Base-by-base conservation (phyloP, 345 rosid genomes). In the Litchi chinensis region DNA sequence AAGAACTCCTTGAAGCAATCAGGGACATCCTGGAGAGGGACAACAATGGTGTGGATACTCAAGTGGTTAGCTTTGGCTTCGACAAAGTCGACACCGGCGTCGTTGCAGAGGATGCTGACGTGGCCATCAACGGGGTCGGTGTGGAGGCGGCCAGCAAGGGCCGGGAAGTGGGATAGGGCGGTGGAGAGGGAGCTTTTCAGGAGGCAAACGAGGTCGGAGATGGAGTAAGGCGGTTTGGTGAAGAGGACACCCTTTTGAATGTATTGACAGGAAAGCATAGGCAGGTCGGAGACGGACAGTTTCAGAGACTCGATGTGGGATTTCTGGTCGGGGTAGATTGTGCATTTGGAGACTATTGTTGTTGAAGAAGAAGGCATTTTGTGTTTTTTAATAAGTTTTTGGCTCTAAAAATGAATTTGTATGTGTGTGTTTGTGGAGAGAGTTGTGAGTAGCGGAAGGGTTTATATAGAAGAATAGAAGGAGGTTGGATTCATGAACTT, bases 191-290 rank as follows among this genome's bases (percentile, higher is more conserved):
- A 89, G 24, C 78, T 85, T 32, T 89, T 89, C 71, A 93, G 92
- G 57, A 76, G 83, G 22, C 79, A 26, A 70, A 86, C 7, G 46
- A 96, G 85, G 21, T 86, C 85, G 37, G 85, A 74, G 77, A 86
- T 68, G 68, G 89, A 80, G 78, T 68, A 89, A 43, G 90, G 88
- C 10, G 97, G 86, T 52, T 72, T 75, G 0, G 87, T 4, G 65
- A 96, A 85, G 78, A 96, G 93, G 41, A 94, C 91, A 0, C 99
- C 99, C 84, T 96, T 96, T 43, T 96, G 99, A 78, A 96, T 96
- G 85, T 96, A 96, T 28, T 96, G 99, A 73, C 99, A 96, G 2
- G 99, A 91, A 67, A 96, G 95, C 99, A 96, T 96, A 28, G 97
- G 98, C 54, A 94, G 87, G 81, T 96, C 99, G 41, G 99, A 96